phyloP scores from a whole-genome alignment of 495 filamentous ascomycete species.

The Pseudevernia furfuracea region DNA sequence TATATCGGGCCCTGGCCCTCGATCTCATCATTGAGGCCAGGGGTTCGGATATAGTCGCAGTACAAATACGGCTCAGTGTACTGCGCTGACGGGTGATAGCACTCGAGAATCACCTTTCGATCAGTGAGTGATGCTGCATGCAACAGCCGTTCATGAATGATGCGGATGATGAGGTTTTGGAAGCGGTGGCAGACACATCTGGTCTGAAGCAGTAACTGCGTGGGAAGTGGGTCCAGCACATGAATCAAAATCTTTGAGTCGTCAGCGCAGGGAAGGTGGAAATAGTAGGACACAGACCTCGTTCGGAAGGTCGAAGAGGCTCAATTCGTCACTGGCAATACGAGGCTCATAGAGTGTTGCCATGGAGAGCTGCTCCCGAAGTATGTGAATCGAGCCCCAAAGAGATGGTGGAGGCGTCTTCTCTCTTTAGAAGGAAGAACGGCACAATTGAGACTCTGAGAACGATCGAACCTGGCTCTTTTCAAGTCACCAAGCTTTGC shows the following conservation, averaged over 20 bases:
- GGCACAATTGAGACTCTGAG: no score
- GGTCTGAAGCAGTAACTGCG: slow-evolving; percentile 52
- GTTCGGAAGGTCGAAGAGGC: slow-evolving; percentile 25
- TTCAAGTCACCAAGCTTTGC: no score
- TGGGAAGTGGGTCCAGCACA: slow-evolving; percentile 55
- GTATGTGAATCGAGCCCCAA: neutral
- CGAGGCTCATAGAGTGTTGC: neutral
- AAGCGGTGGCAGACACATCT: slow-evolving; percentile 57
- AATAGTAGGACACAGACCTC: slow-evolving; percentile 17
- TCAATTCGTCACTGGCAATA: neutral
- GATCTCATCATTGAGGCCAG: slow-evolving; percentile 37
- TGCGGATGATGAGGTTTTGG: slow-evolving; percentile 56
- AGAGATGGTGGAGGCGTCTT: neutral
- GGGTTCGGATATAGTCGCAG: slow-evolving; percentile 60
- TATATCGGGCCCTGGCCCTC: slow-evolving; percentile 38
- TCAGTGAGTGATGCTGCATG: slow-evolving; percentile 48
- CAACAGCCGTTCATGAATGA: slow-evolving; percentile 58
- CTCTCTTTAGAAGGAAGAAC: no score
- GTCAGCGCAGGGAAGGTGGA: slow-evolving; percentile 12
- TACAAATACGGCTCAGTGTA: slow-evolving; percentile 59
- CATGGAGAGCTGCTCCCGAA: neutral
- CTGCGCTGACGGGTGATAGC: slow-evolving; percentile 65
- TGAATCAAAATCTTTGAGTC: slow-evolving; percentile 55
- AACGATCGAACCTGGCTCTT: no score
- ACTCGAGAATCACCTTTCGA: slow-evolving; percentile 65